Evolutionary conservation across 164 flowering plant genomes (phyloP), one percentile per base, ranked within the genome.

Genomic region (Annona squamosa): DNA sequence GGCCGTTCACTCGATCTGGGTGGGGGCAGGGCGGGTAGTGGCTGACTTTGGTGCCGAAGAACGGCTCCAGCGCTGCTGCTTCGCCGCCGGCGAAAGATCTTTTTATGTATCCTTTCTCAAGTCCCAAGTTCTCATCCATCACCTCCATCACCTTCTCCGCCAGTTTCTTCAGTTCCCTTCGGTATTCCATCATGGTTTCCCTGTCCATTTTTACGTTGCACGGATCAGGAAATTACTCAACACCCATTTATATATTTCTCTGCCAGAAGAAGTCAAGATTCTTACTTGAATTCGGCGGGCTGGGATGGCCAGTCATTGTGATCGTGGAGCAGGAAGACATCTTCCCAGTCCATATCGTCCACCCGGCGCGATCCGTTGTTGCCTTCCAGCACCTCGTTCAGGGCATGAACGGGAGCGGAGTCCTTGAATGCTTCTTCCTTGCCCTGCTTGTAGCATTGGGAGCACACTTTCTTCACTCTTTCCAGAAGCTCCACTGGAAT

Each of bases 41-140:
- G 84, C 94, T 89, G 47, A 94, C 95, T 74, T 94, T 94, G 77
- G 98, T 94, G 46, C 98, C 97, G 13, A 89, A 94, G 75, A 90
- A 87, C 70, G 94, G 89, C 4, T 61, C 70, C n/a, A 84, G 70
- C 9, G 52, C 84, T 0, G 48, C 72, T 37, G 70, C 84, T 1
- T 82, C 81, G 2, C 80, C 83, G 0, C 81, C 86, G 19, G 83
- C 84, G 83, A 94, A 89, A 1, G 87, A 87, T 18, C 75, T 81
- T 81, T 86, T 87, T 78, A 90, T 89, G 89, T 87, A 84, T 1
- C 97, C 97, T 17, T 83, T 85, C 45, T 88, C 88, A 5, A 94
- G 71, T 0, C 91, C 96, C 69, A 92, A 72, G 78, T 89, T 94
- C 74, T 90, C 93, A 67, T 92, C 96, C 97, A 94, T 90, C 47